Evolutionary conservation across 2,329 filamentous ascomycete species (phyloP).

Genomic region (Cercospora sp.): DNA sequence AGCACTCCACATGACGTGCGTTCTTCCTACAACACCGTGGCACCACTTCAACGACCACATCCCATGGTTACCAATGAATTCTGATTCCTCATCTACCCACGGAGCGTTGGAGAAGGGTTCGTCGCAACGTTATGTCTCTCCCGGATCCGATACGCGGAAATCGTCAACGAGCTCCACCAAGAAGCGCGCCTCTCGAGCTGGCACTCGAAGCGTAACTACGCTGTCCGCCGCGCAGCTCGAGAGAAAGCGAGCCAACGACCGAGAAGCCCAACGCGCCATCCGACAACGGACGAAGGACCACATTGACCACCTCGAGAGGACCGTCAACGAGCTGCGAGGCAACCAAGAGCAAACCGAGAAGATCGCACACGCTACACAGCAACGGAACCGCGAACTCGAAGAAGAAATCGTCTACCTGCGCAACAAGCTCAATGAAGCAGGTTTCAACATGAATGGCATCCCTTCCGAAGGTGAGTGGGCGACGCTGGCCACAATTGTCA

Average conservation of each 20-base stretch:
- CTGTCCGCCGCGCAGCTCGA: conserved; percentile 60
- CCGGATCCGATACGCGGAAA: conserved; percentile 34
- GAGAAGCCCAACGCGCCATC: conserved; percentile 61
- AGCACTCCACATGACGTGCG: conserved; percentile 35
- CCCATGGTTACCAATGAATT: conserved; percentile 38
- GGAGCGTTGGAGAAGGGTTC: conserved; percentile 28
- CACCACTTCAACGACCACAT: conserved; percentile 33
- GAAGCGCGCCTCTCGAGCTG: conserved; percentile 55
- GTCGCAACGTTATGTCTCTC: conserved; percentile 35
- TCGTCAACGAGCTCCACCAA: conserved; percentile 40
- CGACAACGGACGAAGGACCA: conserved; percentile 60
- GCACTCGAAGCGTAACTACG: conserved; percentile 58
- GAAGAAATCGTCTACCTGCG: conserved; percentile 56
- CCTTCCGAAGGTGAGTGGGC: conserved; percentile 24
- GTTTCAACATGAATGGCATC: conserved; percentile 33
- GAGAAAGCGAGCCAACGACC: conserved; percentile 60
- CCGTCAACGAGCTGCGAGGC: conserved; percentile 54
- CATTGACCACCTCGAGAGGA: conserved; percentile 58
- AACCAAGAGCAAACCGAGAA: conserved; percentile 50
- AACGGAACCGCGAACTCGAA: conserved; percentile 56
- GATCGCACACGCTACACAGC: conserved; percentile 51
- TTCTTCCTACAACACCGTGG: conserved; percentile 33
- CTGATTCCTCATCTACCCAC: conserved; percentile 26
- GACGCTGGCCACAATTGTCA: neutral
- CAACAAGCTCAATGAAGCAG: conserved; percentile 50